Conservation (phyloP, 139 green algal species). For the Nannochloris sp. region DNA sequence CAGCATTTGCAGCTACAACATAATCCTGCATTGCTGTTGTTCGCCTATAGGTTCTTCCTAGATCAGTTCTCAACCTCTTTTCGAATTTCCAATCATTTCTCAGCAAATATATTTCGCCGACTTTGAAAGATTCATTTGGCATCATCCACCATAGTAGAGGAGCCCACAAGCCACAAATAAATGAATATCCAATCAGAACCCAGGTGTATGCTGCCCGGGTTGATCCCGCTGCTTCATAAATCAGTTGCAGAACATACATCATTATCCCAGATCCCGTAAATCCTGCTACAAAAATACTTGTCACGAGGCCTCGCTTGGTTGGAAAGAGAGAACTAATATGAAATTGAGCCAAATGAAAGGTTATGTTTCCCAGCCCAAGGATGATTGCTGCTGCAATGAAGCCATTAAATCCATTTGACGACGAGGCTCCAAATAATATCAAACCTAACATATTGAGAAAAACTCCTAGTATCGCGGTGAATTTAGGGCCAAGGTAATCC, state of each 20-base stretch:
- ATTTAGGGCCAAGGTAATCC: constrained; percentile 43
- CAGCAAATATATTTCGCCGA: constrained; percentile 35
- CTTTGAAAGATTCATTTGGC: constrained; percentile 36
- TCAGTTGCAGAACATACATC: constrained; percentile 43
- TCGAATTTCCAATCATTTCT: constrained; percentile 25
- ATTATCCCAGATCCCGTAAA: constrained; percentile 52
- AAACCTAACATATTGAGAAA: constrained; percentile 44
- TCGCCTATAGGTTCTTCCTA: constrained; percentile 20
- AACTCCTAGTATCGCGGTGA: constrained; percentile 38
- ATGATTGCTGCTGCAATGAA: constrained; percentile 38
- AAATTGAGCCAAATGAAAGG: constrained; percentile 48
- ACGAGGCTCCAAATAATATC: constrained; percentile 38
- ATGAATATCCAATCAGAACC: constrained; percentile 34
- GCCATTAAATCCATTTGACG: constrained; percentile 10
- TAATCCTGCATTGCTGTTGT: constrained; percentile 31
- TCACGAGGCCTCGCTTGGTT: constrained; percentile 32
- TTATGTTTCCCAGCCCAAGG: constrained; percentile 48
- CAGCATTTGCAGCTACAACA: constrained; percentile 19
- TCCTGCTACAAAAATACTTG: constrained; percentile 40
- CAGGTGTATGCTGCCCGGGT: constrained; percentile 29
- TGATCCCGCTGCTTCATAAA: constrained; percentile 25
- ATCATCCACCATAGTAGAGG: constrained; percentile 47
- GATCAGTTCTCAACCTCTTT: constrained; percentile 16
- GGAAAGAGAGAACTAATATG: constrained; percentile 46
- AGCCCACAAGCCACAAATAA: constrained; percentile 33